Evolutionary conservation across 2,329 filamentous ascomycete genomes (phyloP), one percentile per base, ranked within the genome.

Genomic region (Paramyrothecium roridum): DNA sequence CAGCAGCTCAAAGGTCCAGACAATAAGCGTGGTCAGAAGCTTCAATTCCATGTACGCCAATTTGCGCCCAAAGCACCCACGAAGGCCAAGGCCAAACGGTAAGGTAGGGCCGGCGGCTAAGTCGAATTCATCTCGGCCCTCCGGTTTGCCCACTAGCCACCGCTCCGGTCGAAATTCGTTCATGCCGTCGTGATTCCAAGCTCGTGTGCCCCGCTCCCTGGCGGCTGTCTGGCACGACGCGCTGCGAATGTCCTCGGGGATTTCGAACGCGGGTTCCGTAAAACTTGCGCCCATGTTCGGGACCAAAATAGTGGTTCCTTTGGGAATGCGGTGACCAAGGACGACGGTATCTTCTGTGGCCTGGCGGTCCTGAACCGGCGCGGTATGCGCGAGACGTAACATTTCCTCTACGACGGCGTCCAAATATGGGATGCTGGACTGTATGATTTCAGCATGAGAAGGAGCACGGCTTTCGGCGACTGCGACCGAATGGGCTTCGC

Each of bases 161-260:
- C 46, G 46, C 46, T 48, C 46, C n/a, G 46, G 46, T 48, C 46
- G 46, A 48, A 48, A n/a, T n/a, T n/a, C n/a, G n/a, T n/a, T n/a
- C n/a, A n/a, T n/a, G n/a, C n/a, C n/a, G n/a, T n/a, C n/a, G n/a
- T n/a, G n/a, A n/a, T n/a, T n/a, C n/a, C n/a, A n/a, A n/a, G n/a
- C n/a, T n/a, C n/a, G n/a, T n/a, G n/a, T n/a, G n/a, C n/a, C n/a
- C n/a, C n/a, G n/a, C n/a, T n/a, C n/a, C n/a, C n/a, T n/a, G n/a
- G n/a, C n/a, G n/a, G n/a, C n/a, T n/a, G n/a, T n/a, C n/a, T n/a
- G n/a, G n/a, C n/a, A n/a, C n/a, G n/a, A n/a, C n/a, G n/a, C n/a
- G n/a, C n/a, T n/a, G n/a, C n/a, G n/a, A 21, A 48, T 19, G 17
- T 48, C 46, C 17, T 48, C 46, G 8, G 20, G 8, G 21, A 19